Base-by-base conservation (phyloP, 1,284 basidiomycete species). In the Irpex lacteus region DNA sequence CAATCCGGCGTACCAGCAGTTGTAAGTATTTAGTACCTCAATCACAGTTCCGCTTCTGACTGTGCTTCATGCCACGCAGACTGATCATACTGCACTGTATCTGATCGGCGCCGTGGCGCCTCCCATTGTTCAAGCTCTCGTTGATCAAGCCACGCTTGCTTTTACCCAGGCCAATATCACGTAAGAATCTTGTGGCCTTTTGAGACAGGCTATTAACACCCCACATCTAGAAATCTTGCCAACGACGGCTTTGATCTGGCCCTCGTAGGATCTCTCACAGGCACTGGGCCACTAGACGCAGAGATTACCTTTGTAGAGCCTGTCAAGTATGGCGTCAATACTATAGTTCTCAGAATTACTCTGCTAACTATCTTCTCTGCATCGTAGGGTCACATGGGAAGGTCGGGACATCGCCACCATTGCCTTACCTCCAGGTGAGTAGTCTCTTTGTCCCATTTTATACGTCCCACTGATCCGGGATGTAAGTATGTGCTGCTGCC, bases 381-480 rank as follows among this genome's bases (percentile, higher is more conserved):
- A 59, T 6, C 60, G 64, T 60, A 86, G 83, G 11, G 85, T 93
- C 26, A 82, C 76, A 7, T 93, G 88, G 87, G 75, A 90, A 69
- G 89, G 86, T 3, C 76, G 82, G n/a, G 71, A 86, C 67, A 92
- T 93, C 65, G 91, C 88, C 3, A 77, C 79, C 5, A 88, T 93
- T 66, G 69, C 80, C 4, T 81, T 92, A 37, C 85, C 88, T 56
- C 77, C 88, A 13, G 76, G 85, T 85, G 34, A 34, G 54, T 56
- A 8, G 26, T 26, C 26, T 26, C 26, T 26, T 26, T 60, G 79
- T n/a, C 52, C 67, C 26, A n/a, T 54, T 8, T 13, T 11, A 58
- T 38, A 65, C 52, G 52, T 8, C 64, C 9, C 61, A 26, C 18
- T 11, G n/a, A n/a, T 44, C 11, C 18, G 50, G 21, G 54, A 55